These are phyloP conservation scores for Scheffersomyces titani DNA, from an alignment of 1,139 yeast genomes.

Conservation along the genomic window DNA sequence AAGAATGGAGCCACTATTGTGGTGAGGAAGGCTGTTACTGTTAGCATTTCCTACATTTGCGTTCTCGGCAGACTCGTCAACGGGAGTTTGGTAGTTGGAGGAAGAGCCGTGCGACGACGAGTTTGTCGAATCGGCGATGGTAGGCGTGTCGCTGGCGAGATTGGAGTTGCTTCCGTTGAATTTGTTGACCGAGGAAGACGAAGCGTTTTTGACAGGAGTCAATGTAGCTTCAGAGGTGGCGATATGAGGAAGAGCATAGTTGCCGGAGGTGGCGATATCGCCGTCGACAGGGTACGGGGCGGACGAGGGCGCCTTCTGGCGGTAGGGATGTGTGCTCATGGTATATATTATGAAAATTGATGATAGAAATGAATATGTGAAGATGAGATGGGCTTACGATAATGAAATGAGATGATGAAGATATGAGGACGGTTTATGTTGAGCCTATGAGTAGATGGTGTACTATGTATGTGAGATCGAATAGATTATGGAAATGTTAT, in stretches of 20 bases:
- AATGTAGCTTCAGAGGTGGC: not conserved
- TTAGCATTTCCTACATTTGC: not conserved
- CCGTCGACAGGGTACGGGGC: conserved; percentile 30
- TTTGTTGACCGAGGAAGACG: not conserved
- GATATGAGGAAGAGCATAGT: not conserved
- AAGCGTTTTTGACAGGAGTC: not conserved
- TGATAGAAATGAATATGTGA: not conserved
- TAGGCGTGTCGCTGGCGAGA: not conserved
- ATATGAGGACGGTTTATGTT: not conserved
- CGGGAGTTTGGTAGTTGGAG: not conserved
- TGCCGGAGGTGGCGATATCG: not conserved
- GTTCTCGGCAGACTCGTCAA: not conserved
- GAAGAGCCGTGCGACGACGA: not conserved
- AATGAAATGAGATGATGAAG: not conserved
- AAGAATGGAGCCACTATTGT: not conserved
- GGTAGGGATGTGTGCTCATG: conserved; percentile 32
- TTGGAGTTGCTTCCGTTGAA: not conserved
- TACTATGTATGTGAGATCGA: not conserved
- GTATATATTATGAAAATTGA: not conserved
- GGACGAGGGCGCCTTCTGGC: conserved; percentile 25
- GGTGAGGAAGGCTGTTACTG: not conserved
- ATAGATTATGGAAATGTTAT: not conserved
- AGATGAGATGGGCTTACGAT: not conserved
- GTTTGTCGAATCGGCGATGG: not conserved
- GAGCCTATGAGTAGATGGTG: not conserved